A percentile compares a stretch with the other conserved stretches of the same genome.
These are phyloP conservation scores for Biancaea sappan DNA, from an alignment of 306 rosid species.

Conservation along the genomic window DNA sequence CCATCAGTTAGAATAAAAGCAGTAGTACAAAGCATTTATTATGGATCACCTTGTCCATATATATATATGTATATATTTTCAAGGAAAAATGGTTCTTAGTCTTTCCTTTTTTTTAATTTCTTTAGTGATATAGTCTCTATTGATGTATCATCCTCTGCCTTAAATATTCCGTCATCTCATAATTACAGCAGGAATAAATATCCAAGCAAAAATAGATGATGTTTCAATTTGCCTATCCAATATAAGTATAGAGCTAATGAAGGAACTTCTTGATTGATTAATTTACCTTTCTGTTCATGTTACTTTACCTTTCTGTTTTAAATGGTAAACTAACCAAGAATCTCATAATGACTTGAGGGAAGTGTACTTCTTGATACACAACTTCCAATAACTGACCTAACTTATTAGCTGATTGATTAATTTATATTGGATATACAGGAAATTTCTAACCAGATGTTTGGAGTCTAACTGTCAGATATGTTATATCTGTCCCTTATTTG, in stretches of 20 bases:
- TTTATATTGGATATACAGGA: neutral
- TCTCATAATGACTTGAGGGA: neutral
- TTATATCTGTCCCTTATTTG: neutral
- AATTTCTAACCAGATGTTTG: neutral
- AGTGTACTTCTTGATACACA: neutral
- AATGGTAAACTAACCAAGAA: neutral
- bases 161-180: neutral
- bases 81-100: neutral
- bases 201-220: neutral
- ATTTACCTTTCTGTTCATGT: neutral
- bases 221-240: neutral
- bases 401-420: neutral
- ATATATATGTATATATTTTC: neutral
- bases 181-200: neutral
- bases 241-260: slow-evolving; percentile 2
- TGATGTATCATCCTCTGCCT: slow-evolving; percentile 8
- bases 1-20: neutral
- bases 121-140: neutral
- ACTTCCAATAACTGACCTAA: neutral
- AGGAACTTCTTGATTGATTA: no score
- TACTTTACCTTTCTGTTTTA: neutral
- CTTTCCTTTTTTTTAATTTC: neutral
- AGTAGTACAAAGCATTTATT: neutral
- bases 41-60: neutral
- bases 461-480: neutral